phyloP scores from a whole-genome alignment of 768 basidiomycete species.

The Pulveroboletus sp. region DNA sequence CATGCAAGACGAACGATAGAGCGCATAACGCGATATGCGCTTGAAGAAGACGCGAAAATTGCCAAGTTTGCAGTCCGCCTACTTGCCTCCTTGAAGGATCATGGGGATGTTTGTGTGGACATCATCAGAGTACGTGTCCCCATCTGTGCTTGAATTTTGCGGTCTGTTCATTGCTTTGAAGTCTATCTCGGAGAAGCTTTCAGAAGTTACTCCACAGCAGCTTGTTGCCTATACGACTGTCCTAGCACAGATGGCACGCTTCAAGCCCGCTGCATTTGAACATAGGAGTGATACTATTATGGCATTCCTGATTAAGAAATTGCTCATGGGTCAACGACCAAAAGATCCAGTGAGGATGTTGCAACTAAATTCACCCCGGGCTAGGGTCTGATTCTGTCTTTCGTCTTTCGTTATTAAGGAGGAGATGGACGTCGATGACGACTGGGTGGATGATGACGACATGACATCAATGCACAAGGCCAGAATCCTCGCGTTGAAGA shows the following conservation, averaged over 20 bases:
- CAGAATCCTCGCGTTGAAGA: slow-evolving; percentile 72
- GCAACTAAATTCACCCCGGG: background rate
- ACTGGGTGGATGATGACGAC: slow-evolving; percentile 73
- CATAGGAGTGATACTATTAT: slow-evolving; percentile 70
- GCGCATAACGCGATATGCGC: slow-evolving; percentile 52
- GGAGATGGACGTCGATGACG: slow-evolving; percentile 54
- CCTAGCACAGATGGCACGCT: slow-evolving; percentile 67
- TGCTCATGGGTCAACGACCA: slow-evolving; percentile 56
- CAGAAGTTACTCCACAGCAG: slow-evolving; percentile 41
- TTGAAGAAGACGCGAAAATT: slow-evolving; percentile 55
- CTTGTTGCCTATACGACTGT: slow-evolving; percentile 67
- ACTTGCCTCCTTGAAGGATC: slow-evolving; percentile 54
- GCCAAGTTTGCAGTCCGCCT: slow-evolving; percentile 86
- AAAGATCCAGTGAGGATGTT: slow-evolving; percentile 40
- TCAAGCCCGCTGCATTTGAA: slow-evolving; percentile 72
- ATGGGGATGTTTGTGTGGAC: slow-evolving; percentile 44
- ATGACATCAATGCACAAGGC: slow-evolving; percentile 57
- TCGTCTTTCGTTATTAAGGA: slow-evolving; percentile 35
- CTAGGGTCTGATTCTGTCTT: background rate
- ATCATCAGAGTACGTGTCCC: slow-evolving; percentile 57
- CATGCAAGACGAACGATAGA: slow-evolving; percentile 59
- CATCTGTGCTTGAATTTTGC: background rate
- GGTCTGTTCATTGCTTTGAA: slow-evolving; percentile 25
- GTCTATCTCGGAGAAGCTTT: slow-evolving; percentile 55
- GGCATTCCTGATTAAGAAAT: slow-evolving; percentile 61